Percentiles rank a stretch among this genome's conserved stretches.
Conservation (phyloP, 139 green algal species). For the Chara braunii region DNA sequence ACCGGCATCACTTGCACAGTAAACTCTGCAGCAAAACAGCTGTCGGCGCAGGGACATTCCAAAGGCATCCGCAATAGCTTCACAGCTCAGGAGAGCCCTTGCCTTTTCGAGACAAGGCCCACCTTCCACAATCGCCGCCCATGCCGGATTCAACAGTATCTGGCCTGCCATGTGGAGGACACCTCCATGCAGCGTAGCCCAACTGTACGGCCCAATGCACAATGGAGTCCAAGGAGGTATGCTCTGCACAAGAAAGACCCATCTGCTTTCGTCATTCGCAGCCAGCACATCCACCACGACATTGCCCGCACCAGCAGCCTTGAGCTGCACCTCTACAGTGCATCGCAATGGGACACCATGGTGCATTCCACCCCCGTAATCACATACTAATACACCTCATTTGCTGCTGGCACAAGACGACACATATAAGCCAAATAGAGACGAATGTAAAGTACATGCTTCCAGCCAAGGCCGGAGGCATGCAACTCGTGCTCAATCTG, state of each 20-base stretch:
- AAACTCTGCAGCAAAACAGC: not conserved
- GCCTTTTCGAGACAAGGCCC: not conserved
- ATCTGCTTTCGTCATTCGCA: constrained; percentile 21
- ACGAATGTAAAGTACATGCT: constrained; percentile 65
- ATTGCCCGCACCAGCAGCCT: constrained; percentile 44
- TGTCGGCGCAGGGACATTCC: not conserved
- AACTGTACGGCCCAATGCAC: constrained; percentile 96
- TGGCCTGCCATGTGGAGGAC: constrained; percentile 30
- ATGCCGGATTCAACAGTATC: constrained; percentile 27
- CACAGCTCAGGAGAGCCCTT: constrained; percentile 27
- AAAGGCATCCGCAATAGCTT: constrained; percentile 19
- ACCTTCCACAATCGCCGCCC: constrained; percentile 14
- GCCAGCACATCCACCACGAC: constrained; percentile 46
- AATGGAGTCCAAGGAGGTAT: constrained; percentile 86
- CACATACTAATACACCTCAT: constrained; percentile 65
- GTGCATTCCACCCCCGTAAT: constrained; percentile 26
- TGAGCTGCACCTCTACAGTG: constrained; percentile 53
- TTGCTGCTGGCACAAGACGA: constrained; percentile 75
- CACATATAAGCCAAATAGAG: constrained; percentile 80
- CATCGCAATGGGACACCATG: constrained; percentile 29
- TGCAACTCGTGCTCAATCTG: constrained; percentile 33
- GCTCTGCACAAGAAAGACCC: constrained; percentile 90
- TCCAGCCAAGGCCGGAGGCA: constrained; percentile 39
- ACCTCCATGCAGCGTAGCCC: not conserved
- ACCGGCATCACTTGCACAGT: not conserved